Conservation (phyloP, 148 eudicot species). For the Mesembryanthemum crystallinum region DNA sequence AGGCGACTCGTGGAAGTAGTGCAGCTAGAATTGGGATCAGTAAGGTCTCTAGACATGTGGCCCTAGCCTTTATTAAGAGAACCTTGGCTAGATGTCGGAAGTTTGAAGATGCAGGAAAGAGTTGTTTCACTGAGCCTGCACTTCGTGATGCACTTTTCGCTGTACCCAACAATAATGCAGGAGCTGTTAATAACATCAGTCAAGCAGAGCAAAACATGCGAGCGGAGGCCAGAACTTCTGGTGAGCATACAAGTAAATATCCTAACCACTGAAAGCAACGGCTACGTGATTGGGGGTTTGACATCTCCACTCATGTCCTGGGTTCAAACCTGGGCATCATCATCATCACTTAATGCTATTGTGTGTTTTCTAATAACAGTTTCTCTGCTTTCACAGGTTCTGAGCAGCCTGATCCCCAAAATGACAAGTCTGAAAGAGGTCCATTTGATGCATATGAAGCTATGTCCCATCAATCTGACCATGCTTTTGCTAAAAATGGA, state of each 20-base stretch:
- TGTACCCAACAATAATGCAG: conserved; percentile 40
- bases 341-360: no score
- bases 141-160: conserved; percentile 61
- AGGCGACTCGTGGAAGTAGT: conserved; percentile 77
- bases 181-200: conserved; percentile 26
- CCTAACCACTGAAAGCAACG: not conserved
- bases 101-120: conserved; percentile 60
- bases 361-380: not conserved
- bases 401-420: conserved; percentile 34
- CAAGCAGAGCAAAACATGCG: conserved; percentile 25
- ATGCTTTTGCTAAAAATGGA: conserved; percentile 66
- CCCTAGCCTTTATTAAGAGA: conserved; percentile 76
- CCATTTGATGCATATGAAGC: conserved; percentile 38
- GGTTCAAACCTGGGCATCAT: no score
- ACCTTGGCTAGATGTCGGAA: conserved; percentile 65
- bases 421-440: conserved; percentile 33
- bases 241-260: conserved; percentile 24
- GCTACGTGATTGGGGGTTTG: no score
- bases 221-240: conserved; percentile 34
- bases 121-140: conserved; percentile 80
- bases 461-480: conserved; percentile 49
- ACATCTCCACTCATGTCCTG: no score
- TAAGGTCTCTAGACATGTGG: conserved; percentile 75
- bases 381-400: conserved; percentile 29
- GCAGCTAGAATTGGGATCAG: conserved; percentile 60